These are phyloP conservation scores for Euphorbia tirucalli DNA, from an alignment of 345 rosid species.

Conservation along the genomic window DNA sequence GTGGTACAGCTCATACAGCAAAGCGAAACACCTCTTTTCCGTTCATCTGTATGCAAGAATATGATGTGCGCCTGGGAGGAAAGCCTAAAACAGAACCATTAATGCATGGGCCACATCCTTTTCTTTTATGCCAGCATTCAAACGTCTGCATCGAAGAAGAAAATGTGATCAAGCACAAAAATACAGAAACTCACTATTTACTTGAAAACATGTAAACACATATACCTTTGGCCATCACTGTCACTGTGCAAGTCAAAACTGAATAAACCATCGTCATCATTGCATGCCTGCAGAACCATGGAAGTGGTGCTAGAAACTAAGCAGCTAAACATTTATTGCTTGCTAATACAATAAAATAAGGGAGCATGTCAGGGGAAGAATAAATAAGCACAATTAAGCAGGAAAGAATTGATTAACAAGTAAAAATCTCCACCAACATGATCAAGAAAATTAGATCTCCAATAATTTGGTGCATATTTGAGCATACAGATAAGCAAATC, in stretches of 20 bases:
- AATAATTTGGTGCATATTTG: background rate
- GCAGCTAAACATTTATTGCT: background rate
- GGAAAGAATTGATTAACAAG: too few species aligned
- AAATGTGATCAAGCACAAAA: slow-evolving; percentile 3
- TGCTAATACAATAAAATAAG: too few species aligned
- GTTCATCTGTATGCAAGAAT: slow-evolving; percentile 78
- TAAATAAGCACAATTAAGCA: too few species aligned
- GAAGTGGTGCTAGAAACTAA: background rate
- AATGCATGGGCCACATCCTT: slow-evolving; percentile 38
- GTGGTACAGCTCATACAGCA: slow-evolving; percentile 81
- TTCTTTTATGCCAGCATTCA: slow-evolving; percentile 50
- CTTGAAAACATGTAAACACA: slow-evolving; percentile 6
- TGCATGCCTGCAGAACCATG: slow-evolving; percentile 61
- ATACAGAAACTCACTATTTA: slow-evolving; percentile 13
- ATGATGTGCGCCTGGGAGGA: slow-evolving; percentile 56
- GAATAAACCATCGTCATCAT: slow-evolving; percentile 74
- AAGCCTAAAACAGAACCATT: slow-evolving; percentile 64
- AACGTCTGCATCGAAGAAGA: slow-evolving; percentile 51
- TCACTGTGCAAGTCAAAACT: slow-evolving; percentile 86
- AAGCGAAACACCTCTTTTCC: slow-evolving; percentile 95
- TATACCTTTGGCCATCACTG: slow-evolving; percentile 76
- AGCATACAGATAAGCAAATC: background rate
- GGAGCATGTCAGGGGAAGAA: too few species aligned
- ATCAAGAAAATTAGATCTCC: too few species aligned
- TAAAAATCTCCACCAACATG: too few species aligned